Evolutionary conservation across 164 flowering plant species (phyloP).

Genomic region (Pachysandra terminalis): DNA sequence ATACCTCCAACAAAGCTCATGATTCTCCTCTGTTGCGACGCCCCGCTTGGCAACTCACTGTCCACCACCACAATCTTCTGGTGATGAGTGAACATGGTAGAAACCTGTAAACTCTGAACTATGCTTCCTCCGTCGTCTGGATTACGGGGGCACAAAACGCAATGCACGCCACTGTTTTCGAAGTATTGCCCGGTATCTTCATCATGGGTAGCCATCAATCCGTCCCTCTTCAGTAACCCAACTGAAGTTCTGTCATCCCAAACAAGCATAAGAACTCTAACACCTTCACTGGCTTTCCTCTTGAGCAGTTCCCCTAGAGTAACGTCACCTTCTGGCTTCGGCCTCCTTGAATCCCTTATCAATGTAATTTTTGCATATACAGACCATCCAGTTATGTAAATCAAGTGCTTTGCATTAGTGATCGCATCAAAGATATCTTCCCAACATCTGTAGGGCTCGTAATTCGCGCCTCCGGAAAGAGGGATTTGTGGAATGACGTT

Average conservation of each 20-base stretch:
- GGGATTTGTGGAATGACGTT: slow-evolving; percentile 20
- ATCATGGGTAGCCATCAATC: slow-evolving; percentile 66
- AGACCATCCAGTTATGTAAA: slow-evolving; percentile 80
- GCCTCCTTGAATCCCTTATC: slow-evolving; percentile 47
- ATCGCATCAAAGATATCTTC: slow-evolving; percentile 70
- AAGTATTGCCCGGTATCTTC: slow-evolving; percentile 51
- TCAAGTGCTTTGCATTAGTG: slow-evolving; percentile 44
- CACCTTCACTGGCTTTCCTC: slow-evolving; percentile 54
- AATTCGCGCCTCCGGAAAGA: slow-evolving; percentile 21
- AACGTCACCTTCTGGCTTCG: slow-evolving; percentile 28
- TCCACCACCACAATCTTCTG: slow-evolving; percentile 66
- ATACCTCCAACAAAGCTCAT: slow-evolving; percentile 69
- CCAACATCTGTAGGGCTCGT: slow-evolving; percentile 58
- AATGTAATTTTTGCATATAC: slow-evolving; percentile 51
- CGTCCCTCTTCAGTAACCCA: slow-evolving; percentile 37
- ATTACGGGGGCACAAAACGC: slow-evolving; percentile 51
- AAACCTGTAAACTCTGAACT: slow-evolving; percentile 36
- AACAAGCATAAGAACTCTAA: slow-evolving; percentile 57
- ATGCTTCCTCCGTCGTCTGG: slow-evolving; percentile 38
- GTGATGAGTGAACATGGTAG: slow-evolving; percentile 68
- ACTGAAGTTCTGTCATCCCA: slow-evolving; percentile 70
- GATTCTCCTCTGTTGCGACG: slow-evolving; percentile 33
- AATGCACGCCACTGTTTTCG: slow-evolving; percentile 42
- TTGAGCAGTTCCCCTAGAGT: slow-evolving; percentile 60
- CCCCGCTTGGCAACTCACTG: slow-evolving; percentile 24